Conservation (phyloP, 768 basidiomycete genomes). For the Suillus variegatus region DNA sequence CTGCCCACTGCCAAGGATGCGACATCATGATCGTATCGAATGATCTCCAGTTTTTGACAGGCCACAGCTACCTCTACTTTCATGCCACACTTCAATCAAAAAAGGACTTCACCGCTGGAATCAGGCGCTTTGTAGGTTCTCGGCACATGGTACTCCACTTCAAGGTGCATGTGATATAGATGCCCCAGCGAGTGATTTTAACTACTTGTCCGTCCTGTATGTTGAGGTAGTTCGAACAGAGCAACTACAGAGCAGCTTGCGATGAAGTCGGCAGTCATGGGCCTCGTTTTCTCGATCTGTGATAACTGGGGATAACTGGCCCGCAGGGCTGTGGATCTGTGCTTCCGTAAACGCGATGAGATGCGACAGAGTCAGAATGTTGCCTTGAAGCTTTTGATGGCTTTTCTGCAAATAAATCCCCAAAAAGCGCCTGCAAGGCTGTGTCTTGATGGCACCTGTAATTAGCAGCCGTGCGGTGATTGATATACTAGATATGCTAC, state of each 20-base stretch:
- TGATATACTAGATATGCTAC: conserved; percentile 5
- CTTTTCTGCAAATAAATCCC: background rate
- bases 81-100: background rate
- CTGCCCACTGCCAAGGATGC: background rate
- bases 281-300: background rate
- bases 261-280: background rate
- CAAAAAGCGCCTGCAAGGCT: background rate
- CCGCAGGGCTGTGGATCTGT: background rate
- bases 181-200: background rate
- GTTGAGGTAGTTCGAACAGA: background rate
- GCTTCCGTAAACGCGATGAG: background rate
- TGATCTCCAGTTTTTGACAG: background rate
- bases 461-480: no score
- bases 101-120: background rate
- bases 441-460: conserved; percentile 1
- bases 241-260: background rate
- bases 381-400: background rate
- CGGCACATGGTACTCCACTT: background rate
- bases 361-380: background rate
- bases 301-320: background rate
- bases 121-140: background rate
- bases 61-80: background rate
- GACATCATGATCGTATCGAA: background rate
- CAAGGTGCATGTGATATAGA: background rate
- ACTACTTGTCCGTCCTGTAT: background rate